Evolutionary conservation across 257 asterid genomes (phyloP).

Genomic region (Forsythia viridissima): DNA sequence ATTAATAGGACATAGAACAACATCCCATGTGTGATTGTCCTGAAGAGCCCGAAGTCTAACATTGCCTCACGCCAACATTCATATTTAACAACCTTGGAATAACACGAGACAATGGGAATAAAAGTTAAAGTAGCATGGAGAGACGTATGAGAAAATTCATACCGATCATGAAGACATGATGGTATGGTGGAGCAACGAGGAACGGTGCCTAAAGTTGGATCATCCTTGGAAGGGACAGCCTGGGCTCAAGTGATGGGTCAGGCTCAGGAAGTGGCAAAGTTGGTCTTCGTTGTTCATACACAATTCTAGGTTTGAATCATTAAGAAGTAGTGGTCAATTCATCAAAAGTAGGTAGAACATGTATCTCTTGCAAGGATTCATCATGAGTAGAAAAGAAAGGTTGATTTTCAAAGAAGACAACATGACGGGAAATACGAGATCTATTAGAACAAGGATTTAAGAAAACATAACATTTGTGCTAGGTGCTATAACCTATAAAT

Average conservation of each 20-base stretch:
- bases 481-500: background rate
- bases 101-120: background rate
- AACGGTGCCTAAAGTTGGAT: background rate
- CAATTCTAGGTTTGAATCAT: background rate
- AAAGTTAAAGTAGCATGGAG: background rate
- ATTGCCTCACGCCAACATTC: background rate
- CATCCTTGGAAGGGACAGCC: background rate
- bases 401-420: background rate
- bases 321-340: background rate
- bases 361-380: background rate
- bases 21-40: too few species aligned
- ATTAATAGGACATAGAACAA: too few species aligned
- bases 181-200: background rate
- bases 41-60: background rate
- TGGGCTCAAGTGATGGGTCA: background rate
- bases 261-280: background rate
- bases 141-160: background rate
- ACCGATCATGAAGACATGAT: background rate
- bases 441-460: background rate
- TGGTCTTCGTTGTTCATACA: background rate
- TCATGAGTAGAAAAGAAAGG: background rate
- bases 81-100: background rate
- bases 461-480: background rate
- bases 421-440: background rate
- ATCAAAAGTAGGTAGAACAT: background rate